phyloP scores from a whole-genome alignment of 768 basidiomycete species.

The Saitozyma sp. region DNA sequence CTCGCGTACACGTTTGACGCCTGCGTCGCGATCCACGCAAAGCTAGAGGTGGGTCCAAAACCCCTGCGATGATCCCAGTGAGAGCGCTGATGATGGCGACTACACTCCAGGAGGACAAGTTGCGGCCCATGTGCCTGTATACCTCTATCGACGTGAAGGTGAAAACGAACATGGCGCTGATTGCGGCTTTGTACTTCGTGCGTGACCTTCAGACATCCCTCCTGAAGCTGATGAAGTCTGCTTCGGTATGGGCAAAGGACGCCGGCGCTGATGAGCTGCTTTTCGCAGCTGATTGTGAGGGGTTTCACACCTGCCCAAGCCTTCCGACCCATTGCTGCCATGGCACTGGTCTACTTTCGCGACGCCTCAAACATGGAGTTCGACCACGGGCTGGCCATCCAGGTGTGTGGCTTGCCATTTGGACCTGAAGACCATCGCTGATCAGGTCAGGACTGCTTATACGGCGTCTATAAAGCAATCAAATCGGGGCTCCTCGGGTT shows the following conservation, averaged over 20 bases:
- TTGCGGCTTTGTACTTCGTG: slow-evolving; percentile 90
- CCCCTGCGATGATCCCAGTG: background rate
- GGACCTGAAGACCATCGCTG: slow-evolving; percentile 66
- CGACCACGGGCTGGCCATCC: slow-evolving; percentile 89
- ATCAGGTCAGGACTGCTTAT: slow-evolving; percentile 70
- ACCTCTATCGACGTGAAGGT: slow-evolving; percentile 78
- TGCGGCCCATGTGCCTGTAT: slow-evolving; percentile 60
- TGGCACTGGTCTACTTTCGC: slow-evolving; percentile 78
- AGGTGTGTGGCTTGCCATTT: slow-evolving; percentile 88
- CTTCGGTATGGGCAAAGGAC: too few relatives aligned
- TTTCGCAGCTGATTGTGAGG: slow-evolving; percentile 85
- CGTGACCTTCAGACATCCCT: slow-evolving; percentile 47
- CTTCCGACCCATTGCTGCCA: slow-evolving; percentile 85
- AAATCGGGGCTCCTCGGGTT: slow-evolving; percentile 50
- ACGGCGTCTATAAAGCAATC: slow-evolving; percentile 75
- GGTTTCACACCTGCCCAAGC: slow-evolving; percentile 89
- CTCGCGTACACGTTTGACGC: slow-evolving; percentile 39
- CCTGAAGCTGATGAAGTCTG: background rate
- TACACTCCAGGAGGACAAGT: slow-evolving; percentile 11
- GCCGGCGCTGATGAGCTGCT: background rate
- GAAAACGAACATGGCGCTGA: slow-evolving; percentile 91
- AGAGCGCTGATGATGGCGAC: background rate
- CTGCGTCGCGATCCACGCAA: slow-evolving; percentile 33
- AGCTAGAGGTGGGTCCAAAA: slow-evolving; percentile 22
- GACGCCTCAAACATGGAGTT: slow-evolving; percentile 91